phyloP scores from a whole-genome alignment of 805 yeast species.

The Ogataea dorogensis region DNA sequence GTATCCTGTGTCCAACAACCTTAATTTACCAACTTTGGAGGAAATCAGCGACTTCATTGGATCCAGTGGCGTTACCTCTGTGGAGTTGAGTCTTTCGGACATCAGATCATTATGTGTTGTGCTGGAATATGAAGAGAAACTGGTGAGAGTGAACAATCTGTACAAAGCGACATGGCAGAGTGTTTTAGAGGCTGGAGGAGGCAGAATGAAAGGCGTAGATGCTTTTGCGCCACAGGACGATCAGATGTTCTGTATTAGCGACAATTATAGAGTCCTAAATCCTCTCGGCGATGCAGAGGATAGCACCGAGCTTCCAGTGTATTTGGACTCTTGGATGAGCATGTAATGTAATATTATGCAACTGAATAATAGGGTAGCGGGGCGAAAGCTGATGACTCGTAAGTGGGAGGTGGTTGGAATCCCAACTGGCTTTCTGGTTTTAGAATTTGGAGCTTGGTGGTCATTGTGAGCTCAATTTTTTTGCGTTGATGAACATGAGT shows the following conservation, averaged over 20 bases:
- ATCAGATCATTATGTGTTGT: slow-evolving; percentile 86
- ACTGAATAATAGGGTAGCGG: slow-evolving; percentile 7
- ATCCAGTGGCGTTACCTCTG: slow-evolving; percentile 71
- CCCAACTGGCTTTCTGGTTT: slow-evolving; percentile 24
- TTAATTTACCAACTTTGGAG: slow-evolving; percentile 66
- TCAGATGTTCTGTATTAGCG: slow-evolving; percentile 31
- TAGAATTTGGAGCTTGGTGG: slow-evolving; percentile 20
- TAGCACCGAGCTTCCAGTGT: slow-evolving; percentile 19
- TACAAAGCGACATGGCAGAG: slow-evolving; percentile 85
- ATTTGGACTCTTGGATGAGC: slow-evolving; percentile 33
- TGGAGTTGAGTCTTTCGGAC: slow-evolving; percentile 72
- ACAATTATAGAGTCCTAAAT: slow-evolving; percentile 32
- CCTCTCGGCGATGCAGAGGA: slow-evolving; percentile 21
- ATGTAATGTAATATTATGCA: slow-evolving; percentile 13
- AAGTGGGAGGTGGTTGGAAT: slow-evolving; percentile 23
- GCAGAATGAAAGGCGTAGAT: slow-evolving; percentile 29
- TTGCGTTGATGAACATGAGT: slow-evolving; percentile 1
- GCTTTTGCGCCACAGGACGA: slow-evolving; percentile 29
- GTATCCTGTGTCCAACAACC: slow-evolving; percentile 26
- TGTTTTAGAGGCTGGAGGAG: slow-evolving; percentile 67
- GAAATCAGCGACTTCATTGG: slow-evolving; percentile 74
- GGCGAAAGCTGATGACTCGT: too few species aligned
- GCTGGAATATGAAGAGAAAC: slow-evolving; percentile 77
- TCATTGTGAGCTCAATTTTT: slow-evolving; percentile 27
- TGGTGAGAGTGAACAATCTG: slow-evolving; percentile 63